Base-by-base conservation (phyloP, 495 filamentous ascomycete species). In the Aspergillus egyptiacus region DNA sequence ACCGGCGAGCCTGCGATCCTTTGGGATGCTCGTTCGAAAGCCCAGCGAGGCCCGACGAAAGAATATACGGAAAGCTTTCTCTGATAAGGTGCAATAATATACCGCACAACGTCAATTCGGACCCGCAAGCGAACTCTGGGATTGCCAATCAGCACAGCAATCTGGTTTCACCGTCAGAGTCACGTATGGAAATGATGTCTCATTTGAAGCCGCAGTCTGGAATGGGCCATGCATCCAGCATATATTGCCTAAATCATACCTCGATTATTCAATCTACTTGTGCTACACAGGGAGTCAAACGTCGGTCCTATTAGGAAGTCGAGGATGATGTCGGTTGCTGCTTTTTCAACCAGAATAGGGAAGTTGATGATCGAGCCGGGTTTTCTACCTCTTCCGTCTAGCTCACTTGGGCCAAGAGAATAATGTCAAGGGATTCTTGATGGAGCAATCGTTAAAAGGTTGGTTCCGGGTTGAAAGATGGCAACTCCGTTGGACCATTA, bases 1-100 rank as follows among this genome's bases (percentile, higher is more conserved):
- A 27, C 14, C 31, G 27, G n/a, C 53, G 31, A 44, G 18, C 34
- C 39, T 54, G 28, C 50, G 50, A 56, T 46, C 32, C 53, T 56
- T 50, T 48, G 48, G n/a, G 38, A 43, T 31, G 36, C 47, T 30
- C 50, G 39, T 50, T 54, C 41, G 58, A 61, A 58, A 35, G 42
- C 47, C 55, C 48, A 51, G 53, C 43, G 58, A 61, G 55, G 48
- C 47, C 58, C 45, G 46, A 57, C 37, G 41, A 40, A 56, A 49
- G 33, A 39, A 30, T 38, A 15, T 7, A 47, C 25, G 32, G 18
- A 38, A 46, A 34, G 25, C 33, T 48, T 42, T 17, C 48, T 49
- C 38, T 47, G 50, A 56, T 54, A 42, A 60, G 50, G 53, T 45
- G 51, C 43, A 39, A 50, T 50, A 24, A 30, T 42, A 33, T 32